phyloP scores from a whole-genome alignment of 2,329 filamentous ascomycete genomes.

The Aureobasidium leucospermi region DNA sequence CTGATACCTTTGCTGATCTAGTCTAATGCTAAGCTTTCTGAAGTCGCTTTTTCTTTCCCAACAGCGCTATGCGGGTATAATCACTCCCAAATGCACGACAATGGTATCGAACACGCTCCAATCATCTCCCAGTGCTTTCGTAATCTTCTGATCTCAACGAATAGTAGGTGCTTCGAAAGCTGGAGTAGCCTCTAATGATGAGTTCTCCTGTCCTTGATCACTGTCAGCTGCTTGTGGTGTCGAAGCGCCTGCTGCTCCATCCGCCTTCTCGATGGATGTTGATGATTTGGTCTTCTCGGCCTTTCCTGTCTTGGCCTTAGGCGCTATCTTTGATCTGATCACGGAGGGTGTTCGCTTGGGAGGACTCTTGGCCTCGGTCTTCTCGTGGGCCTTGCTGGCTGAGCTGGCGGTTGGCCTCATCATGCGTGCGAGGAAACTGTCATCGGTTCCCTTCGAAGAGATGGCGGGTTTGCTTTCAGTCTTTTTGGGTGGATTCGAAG shows the following conservation, averaged over 20 bases:
- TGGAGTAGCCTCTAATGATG: constrained; percentile 7
- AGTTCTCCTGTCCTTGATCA: background rate
- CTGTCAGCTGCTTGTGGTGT: background rate
- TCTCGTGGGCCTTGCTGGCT: constrained; percentile 60
- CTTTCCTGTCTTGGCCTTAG: constrained; percentile 4
- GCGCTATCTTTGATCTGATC: background rate
- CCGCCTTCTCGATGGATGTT: background rate
- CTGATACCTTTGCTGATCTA: background rate
- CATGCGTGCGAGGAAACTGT: constrained; percentile 72
- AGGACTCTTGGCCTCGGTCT: constrained; percentile 34
- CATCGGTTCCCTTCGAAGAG: constrained; percentile 53
- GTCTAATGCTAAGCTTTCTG: constrained; percentile 1
- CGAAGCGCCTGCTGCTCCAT: constrained; percentile 3
- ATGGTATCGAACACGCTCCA: background rate
- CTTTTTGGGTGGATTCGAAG: constrained; percentile 38
- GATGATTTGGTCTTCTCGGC: background rate
- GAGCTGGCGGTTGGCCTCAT: constrained; percentile 68
- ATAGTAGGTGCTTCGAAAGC: constrained; percentile 13
- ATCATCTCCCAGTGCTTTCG: background rate
- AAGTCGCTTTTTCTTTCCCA: background rate
- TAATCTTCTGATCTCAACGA: background rate
- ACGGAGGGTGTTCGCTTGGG: constrained; percentile 11
- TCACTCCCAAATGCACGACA: background rate
- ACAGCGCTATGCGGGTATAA: background rate
- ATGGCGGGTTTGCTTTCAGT: constrained; percentile 39